Conservation (phyloP, 2,329 filamentous ascomycete species). For the Didymella arachidicola region DNA sequence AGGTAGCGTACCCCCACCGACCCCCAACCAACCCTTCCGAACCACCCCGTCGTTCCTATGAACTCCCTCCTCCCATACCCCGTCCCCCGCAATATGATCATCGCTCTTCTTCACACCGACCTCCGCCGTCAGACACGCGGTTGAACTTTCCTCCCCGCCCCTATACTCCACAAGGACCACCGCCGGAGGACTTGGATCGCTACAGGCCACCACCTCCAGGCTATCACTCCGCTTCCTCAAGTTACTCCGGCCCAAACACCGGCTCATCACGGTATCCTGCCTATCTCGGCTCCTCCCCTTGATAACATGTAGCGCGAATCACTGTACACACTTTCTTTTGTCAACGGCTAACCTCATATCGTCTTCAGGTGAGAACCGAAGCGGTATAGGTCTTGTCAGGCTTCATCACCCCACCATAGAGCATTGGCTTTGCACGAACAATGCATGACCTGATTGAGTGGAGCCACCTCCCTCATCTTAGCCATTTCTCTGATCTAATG, state of each 20-base stretch:
- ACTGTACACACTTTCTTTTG: slow-evolving; percentile 26
- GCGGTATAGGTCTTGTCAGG: slow-evolving; percentile 41
- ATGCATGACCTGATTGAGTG: slow-evolving; percentile 7
- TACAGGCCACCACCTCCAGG: slow-evolving; percentile 18
- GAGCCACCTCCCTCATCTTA: slow-evolving; percentile 7
- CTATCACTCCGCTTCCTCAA: slow-evolving; percentile 13
- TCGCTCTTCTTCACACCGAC: slow-evolving; percentile 31
- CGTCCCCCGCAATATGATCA: slow-evolving; percentile 24
- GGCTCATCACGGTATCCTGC: slow-evolving; percentile 38
- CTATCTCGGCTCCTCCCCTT: slow-evolving; percentile 41
- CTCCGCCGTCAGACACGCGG: slow-evolving; percentile 34
- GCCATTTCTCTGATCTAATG: slow-evolving; percentile 21
- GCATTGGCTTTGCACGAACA: not conserved
- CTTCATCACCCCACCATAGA: not conserved
- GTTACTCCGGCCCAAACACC: slow-evolving; percentile 27
- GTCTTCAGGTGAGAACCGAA: slow-evolving; percentile 30
- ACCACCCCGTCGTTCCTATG: slow-evolving; percentile 37
- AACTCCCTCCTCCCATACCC: slow-evolving; percentile 39
- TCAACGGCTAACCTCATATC: slow-evolving; percentile 34
- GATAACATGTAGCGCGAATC: slow-evolving; percentile 24
- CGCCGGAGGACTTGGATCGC: slow-evolving; percentile 11
- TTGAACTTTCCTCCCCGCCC: slow-evolving; percentile 26
- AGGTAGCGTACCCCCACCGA: slow-evolving; percentile 49
- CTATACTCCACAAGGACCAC: slow-evolving; percentile 12
- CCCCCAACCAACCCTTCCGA: slow-evolving; percentile 49